These are phyloP conservation scores for Hanseniaspora thailandica DNA, from an alignment of 805 yeast genomes.

Conservation along the genomic window DNA sequence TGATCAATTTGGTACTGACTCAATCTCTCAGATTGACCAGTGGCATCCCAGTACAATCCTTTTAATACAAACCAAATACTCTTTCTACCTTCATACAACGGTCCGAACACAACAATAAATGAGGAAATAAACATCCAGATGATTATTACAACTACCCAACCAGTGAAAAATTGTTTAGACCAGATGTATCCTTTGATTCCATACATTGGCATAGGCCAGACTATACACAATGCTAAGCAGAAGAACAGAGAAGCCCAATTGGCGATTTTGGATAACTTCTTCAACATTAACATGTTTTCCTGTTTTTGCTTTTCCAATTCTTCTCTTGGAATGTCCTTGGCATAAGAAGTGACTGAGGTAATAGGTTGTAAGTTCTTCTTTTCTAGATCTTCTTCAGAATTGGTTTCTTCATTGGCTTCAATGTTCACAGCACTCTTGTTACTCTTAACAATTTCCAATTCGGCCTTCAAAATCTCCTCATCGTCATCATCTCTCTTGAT, in stretches of 20 bases:
- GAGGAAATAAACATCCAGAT: constrained; percentile 69
- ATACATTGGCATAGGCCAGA: constrained; percentile 95
- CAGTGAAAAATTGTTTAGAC: constrained; percentile 66
- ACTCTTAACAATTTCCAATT: constrained; percentile 18
- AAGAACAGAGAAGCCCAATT: constrained; percentile 47
- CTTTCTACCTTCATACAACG: constrained; percentile 61
- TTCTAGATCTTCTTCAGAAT: constrained; percentile 17
- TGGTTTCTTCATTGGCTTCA: constrained; percentile 17
- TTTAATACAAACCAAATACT: constrained; percentile 54
- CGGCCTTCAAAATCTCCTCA: constrained; percentile 46
- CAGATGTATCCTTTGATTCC: constrained; percentile 61
- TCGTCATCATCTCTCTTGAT: constrained; percentile 63
- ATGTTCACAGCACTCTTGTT: constrained; percentile 16
- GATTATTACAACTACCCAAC: constrained; percentile 75
- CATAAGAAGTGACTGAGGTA: constrained; percentile 27
- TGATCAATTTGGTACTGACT: constrained; percentile 62
- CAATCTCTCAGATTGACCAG: constrained; percentile 65
- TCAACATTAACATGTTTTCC: constrained; percentile 43
- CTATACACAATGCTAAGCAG: constrained; percentile 50
- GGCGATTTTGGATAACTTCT: constrained; percentile 50
- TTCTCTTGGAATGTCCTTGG: constrained; percentile 22
- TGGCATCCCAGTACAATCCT: constrained; percentile 76
- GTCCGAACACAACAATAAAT: constrained; percentile 52
- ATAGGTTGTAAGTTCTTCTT: constrained; percentile 25
- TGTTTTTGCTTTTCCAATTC: constrained; percentile 24